Evolutionary conservation across 306 rosid species (phyloP).

Genomic region (Trifolium pratense): DNA sequence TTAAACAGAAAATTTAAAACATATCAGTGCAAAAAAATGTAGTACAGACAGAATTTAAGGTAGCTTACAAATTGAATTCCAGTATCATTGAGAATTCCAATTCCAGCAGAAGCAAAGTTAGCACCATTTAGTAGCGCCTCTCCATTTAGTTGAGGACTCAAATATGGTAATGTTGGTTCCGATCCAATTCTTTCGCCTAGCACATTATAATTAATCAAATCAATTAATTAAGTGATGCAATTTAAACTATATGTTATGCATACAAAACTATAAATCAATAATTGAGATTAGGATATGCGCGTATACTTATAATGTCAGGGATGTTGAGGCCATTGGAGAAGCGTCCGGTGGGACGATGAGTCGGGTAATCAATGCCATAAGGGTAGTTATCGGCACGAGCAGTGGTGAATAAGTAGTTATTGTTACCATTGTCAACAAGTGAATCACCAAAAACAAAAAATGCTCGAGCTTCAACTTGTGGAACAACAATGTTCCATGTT

Average conservation of each 20-base stretch:
- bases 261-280: background rate
- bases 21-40: too few relatives aligned
- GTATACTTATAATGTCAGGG: slow-evolving; percentile 62
- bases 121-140: slow-evolving; percentile 72
- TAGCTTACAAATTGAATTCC: slow-evolving; percentile 82
- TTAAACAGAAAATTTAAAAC: too few relatives aligned
- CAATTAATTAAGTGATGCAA: background rate
- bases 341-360: slow-evolving; percentile 73
- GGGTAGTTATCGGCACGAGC: slow-evolving; percentile 88
- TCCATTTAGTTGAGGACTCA: slow-evolving; percentile 70
- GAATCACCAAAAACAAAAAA: slow-evolving; percentile 95
- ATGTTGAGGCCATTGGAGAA: slow-evolving; percentile 84
- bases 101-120: slow-evolving; percentile 92
- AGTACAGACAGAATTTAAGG: too few relatives aligned
- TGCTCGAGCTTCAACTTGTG: slow-evolving; percentile 51
- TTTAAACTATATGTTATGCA: background rate
- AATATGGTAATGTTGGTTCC: slow-evolving; percentile 74
- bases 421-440: slow-evolving; percentile 88
- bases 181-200: slow-evolving; percentile 74
- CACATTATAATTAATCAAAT: background rate
- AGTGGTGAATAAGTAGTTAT: slow-evolving; percentile 74
- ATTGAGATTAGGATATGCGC: background rate
- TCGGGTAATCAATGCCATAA: slow-evolving; percentile 83
- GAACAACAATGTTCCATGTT: background rate
- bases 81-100: slow-evolving; percentile 91